Evolutionary conservation across 108 stramenopile genomes (phyloP).

Genomic region (Skeletonema tropicum): DNA sequence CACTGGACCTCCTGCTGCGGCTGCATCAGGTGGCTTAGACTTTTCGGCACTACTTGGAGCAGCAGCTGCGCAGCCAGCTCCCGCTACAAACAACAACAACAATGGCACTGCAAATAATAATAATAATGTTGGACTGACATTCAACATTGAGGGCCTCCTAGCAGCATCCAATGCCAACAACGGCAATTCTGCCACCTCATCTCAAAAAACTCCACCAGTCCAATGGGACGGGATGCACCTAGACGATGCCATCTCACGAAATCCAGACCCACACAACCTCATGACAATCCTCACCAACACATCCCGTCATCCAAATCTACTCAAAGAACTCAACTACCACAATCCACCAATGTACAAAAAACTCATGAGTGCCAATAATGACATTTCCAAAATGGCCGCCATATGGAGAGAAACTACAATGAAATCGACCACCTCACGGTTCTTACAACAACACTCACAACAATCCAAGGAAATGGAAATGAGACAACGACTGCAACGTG

Average conservation of each 20-base stretch:
- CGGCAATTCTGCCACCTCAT: neutral
- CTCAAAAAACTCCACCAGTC: conserved; percentile 33
- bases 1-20: neutral
- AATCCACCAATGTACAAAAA: conserved; percentile 61
- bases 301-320: conserved; percentile 56
- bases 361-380: conserved; percentile 31
- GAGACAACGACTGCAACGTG: conserved; percentile 50
- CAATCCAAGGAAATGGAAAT: conserved; percentile 57
- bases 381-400: conserved; percentile 35
- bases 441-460: conserved; percentile 44
- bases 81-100: conserved; percentile 13
- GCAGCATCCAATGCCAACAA: conserved; percentile 4
- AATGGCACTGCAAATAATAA: conserved; percentile 5
- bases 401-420: conserved; percentile 77
- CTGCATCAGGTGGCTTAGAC: conserved; percentile 57
- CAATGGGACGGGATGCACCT: conserved; percentile 82
- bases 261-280: conserved; percentile 76
- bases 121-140: conserved; percentile 45
- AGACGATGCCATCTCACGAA: conserved; percentile 75
- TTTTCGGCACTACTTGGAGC: conserved; percentile 66
- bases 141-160: conserved; percentile 38
- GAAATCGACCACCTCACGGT: conserved; percentile 60
- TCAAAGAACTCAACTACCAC: conserved; percentile 88
- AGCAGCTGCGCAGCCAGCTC: conserved; percentile 1
- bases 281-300: conserved; percentile 57